These are phyloP conservation scores for Umbelopsis sp. DNA, from an alignment of 192 early-diverging fungal species.

Conservation along the genomic window DNA sequence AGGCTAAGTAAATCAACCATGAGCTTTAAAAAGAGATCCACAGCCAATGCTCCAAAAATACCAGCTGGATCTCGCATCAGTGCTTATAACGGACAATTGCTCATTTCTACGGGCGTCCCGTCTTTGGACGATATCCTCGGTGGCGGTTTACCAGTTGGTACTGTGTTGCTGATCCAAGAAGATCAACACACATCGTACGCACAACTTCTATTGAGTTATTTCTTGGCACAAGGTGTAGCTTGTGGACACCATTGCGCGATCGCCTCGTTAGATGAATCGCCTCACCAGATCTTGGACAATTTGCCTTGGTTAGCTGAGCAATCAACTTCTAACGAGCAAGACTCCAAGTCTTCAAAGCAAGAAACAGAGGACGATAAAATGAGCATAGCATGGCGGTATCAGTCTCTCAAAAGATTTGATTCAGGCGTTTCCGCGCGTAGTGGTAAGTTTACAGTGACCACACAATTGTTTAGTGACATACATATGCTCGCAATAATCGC, in stretches of 20 bases:
- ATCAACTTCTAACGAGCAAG: conserved; percentile 46
- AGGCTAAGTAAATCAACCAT: conserved; percentile 5
- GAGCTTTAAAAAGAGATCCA: conserved; percentile 58
- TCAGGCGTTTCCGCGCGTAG: conserved; percentile 41
- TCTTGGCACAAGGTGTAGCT: conserved; percentile 83
- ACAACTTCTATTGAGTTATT: conserved; percentile 77
- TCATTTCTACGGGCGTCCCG: conserved; percentile 82
- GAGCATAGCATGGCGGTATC: conserved; percentile 96
- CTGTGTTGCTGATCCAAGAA: conserved; percentile 73
- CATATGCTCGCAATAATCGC: background rate
- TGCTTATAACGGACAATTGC: conserved; percentile 73
- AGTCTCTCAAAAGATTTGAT: conserved; percentile 73
- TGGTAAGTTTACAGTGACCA: too few species aligned
- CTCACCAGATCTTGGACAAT: conserved; percentile 58
- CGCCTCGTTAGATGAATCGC: conserved; percentile 66
- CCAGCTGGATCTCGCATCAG: conserved; percentile 75
- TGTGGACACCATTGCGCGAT: conserved; percentile 71
- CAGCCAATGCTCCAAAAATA: conserved; percentile 57
- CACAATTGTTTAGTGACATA: background rate
- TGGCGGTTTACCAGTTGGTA: conserved; percentile 85
- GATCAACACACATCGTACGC: conserved; percentile 85
- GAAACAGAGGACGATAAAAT: conserved; percentile 60
- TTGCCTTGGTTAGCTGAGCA: conserved; percentile 66
- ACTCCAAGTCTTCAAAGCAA: conserved; percentile 33
- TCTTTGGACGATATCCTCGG: conserved; percentile 85